Percentiles rank a stretch among this genome's conserved stretches.
Evolutionary conservation across 1,284 basidiomycete species (phyloP).

Genomic region (Cronartium quercuum): DNA sequence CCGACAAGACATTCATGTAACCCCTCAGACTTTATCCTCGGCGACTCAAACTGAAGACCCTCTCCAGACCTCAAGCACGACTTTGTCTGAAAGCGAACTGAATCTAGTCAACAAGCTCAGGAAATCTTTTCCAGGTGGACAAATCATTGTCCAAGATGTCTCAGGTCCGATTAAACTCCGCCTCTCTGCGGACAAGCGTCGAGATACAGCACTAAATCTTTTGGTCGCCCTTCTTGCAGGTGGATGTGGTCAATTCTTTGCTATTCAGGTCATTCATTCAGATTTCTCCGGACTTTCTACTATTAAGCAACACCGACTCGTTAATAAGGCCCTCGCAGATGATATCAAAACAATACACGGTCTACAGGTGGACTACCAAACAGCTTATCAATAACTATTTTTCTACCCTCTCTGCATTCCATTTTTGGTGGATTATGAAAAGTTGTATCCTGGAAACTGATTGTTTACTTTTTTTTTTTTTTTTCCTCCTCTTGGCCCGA

Average conservation of each 20-base stretch:
- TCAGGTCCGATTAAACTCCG: background rate
- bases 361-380: constrained; percentile 65
- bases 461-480: too few species aligned
- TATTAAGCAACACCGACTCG: constrained; percentile 88
- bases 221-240: constrained; percentile 55
- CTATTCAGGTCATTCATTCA: constrained; percentile 76
- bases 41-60: background rate
- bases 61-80: background rate
- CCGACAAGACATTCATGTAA: background rate
- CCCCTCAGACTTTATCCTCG: background rate
- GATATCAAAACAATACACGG: constrained; percentile 92
- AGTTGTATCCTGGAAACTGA: background rate
- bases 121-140: background rate
- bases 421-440: background rate
- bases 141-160: background rate
- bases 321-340: constrained; percentile 77
- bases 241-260: constrained; percentile 93
- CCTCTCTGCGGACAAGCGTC: background rate
- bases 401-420: background rate
- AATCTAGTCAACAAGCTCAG: background rate
- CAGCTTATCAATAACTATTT: too few species aligned
- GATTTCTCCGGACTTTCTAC: constrained; percentile 78
- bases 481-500: too few species aligned
- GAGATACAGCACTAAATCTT: background rate
- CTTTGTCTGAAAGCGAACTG: background rate